Evolutionary conservation across 345 rosid species (phyloP).

Genomic region (Lepidium didymum): DNA sequence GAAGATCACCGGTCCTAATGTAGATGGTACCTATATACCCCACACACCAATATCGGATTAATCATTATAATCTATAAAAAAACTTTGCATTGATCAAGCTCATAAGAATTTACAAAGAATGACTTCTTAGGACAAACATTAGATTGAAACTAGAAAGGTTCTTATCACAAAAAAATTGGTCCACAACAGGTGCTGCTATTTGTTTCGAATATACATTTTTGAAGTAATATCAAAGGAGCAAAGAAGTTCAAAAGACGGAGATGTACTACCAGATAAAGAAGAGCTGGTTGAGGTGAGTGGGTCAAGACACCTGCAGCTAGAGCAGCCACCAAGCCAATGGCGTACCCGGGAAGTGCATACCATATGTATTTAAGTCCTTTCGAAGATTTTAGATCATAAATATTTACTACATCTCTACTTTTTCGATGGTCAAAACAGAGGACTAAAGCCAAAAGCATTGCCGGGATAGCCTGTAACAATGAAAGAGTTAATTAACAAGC

Average conservation of each 20-base stretch:
- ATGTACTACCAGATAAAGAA: constrained; percentile 75
- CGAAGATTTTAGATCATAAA: constrained; percentile 53
- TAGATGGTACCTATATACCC: constrained; percentile 68
- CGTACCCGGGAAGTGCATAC: constrained; percentile 91
- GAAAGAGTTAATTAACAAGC: neutral
- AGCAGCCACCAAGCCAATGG: constrained; percentile 68
- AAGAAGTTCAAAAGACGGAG: neutral
- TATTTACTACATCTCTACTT: constrained; percentile 65
- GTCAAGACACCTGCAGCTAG: constrained; percentile 83
- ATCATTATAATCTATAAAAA: neutral
- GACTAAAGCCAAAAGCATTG: constrained; percentile 84
- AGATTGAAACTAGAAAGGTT: neutral
- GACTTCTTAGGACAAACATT: neutral
- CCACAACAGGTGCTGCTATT: neutral
- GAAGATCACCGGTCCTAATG: constrained; percentile 78
- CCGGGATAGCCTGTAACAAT: constrained; percentile 78
- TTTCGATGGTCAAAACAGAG: constrained; percentile 87
- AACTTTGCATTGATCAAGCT: neutral
- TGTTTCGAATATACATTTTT: neutral
- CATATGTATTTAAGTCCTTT: constrained; percentile 85
- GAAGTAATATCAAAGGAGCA: neutral
- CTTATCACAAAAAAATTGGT: neutral
- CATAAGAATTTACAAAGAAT: neutral
- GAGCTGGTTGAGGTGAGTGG: constrained; percentile 87
- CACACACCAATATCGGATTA: neutral